Evolutionary conservation across 305 asterid species (phyloP).

Genomic region (Fraxinus dipetala): DNA sequence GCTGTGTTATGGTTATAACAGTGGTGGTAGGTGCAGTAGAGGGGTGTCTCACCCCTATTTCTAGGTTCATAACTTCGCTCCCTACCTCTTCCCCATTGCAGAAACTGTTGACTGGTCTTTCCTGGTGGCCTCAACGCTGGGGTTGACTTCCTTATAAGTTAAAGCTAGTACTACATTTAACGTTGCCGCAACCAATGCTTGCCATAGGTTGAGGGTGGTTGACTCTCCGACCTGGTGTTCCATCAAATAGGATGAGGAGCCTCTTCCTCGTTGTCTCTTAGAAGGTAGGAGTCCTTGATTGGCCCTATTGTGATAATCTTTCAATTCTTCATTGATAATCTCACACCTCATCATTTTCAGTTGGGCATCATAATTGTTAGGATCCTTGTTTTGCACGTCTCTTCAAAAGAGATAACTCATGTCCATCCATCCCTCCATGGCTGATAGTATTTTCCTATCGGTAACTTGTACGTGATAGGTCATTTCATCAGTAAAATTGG

Average conservation of each 20-base stretch:
- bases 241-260: too few species aligned
- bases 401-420: too few species aligned
- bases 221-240: background rate
- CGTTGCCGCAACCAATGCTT: background rate
- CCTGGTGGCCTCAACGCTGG: background rate
- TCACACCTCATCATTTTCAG: too few species aligned
- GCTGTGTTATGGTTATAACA: too few species aligned
- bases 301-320: too few species aligned
- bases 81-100: background rate
- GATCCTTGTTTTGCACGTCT: too few species aligned
- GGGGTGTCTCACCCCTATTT: background rate
- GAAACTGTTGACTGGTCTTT: background rate
- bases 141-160: background rate
- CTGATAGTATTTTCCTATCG: background rate
- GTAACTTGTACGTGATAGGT: background rate
- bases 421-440: too few species aligned
- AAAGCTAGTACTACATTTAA: background rate
- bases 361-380: too few species aligned
- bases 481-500: too few species aligned
- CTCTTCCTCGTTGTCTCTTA: too few species aligned
- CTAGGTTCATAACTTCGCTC: background rate
- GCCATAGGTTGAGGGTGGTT: background rate
- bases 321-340: too few species aligned
- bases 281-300: background rate
- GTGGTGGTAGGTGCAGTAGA: background rate